Evolutionary conservation across 768 basidiomycete genomes (phyloP).

Genomic region (Lentinus tigrinus): DNA sequence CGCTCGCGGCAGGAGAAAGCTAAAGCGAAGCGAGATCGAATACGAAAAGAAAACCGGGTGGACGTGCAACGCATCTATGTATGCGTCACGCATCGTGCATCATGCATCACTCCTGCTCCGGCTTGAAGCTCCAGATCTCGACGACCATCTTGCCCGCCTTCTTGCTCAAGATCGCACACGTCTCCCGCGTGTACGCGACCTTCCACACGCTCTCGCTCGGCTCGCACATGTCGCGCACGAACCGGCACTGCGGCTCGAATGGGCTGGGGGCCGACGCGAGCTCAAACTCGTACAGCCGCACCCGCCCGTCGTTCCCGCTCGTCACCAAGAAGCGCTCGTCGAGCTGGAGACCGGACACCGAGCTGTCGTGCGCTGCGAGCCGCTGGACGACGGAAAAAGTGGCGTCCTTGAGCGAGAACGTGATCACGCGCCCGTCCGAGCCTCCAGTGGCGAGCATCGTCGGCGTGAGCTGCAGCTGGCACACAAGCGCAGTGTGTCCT

Average conservation of each 20-base stretch:
- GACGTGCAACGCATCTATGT: too few species aligned
- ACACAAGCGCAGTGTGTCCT: constrained; percentile 91
- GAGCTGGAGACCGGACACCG: constrained; percentile 85
- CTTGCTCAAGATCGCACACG: constrained; percentile 80
- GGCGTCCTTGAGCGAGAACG: constrained; percentile 52
- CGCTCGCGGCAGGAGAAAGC: too few species aligned
- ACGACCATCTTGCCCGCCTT: constrained; percentile 79
- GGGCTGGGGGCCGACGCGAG: constrained; percentile 35
- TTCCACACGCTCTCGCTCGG: constrained; percentile 87
- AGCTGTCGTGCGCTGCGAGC: constrained; percentile 86
- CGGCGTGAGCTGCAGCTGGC: constrained; percentile 79
- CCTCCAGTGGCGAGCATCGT: constrained; percentile 76
- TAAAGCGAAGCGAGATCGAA: too few species aligned
- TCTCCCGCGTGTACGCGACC: constrained; percentile 69
- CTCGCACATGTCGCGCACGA: constrained; percentile 76
- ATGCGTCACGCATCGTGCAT: too few species aligned
- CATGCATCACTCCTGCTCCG: constrained; percentile 22
- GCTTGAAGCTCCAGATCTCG: constrained; percentile 80
- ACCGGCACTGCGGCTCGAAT: constrained; percentile 34
- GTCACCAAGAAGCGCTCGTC: constrained; percentile 80
- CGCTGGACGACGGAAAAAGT: constrained; percentile 47
- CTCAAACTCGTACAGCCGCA: constrained; percentile 65
- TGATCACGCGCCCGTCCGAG: constrained; percentile 84
- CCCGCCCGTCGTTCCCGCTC: constrained; percentile 83
- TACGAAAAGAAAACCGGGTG: too few species aligned